Base-by-base conservation (phyloP, 805 yeast genomes). In the Yarrowia osloensis region DNA sequence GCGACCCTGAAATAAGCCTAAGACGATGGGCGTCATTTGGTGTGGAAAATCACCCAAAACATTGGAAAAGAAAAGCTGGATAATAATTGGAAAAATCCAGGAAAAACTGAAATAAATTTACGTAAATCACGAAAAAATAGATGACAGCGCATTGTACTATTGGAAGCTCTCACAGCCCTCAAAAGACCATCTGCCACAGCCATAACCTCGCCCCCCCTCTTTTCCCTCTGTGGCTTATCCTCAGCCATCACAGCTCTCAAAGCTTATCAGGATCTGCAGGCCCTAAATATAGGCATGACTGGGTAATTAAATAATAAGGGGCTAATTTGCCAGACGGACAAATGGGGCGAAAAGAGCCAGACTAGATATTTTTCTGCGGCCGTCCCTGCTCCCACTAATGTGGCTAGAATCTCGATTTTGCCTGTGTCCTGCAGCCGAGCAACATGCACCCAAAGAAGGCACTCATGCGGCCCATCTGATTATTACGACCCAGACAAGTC, bases 261-360 rank as follows among this genome's bases (percentile, higher is more conserved):
- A 50, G 57, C 57, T 50, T 50, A 50, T 50, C 57, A 33, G 19
- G 37, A 31, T 50, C 55, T 50, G 55, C 55, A 31, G 35, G 57
- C 33, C 57, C 57, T 50, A 50, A 50, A 50, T 50, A 33, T 50
- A 50, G 57, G 17, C 9, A 26, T 4, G 12, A 22, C 8, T n/a
- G n/a, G n/a, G n/a, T n/a, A n/a, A n/a, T n/a, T n/a, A n/a, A n/a
- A n/a, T n/a, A n/a, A n/a, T n/a, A n/a, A n/a, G n/a, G n/a, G n/a
- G n/a, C n/a, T n/a, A n/a, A n/a, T n/a, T n/a, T n/a, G n/a, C n/a
- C n/a, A n/a, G 9, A 40, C 21, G 28, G 47, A 24, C n/a, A 22
- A 42, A 42, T 42, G 17, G 29, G 47, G 29, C 26, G 15, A 15
- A 42, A 7, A 15, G 19, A 7, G 19, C 15, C 19, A 3, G 13